These are phyloP conservation scores for Arabis hirsuta DNA, from an alignment of 345 rosid species.

Conservation along the genomic window DNA sequence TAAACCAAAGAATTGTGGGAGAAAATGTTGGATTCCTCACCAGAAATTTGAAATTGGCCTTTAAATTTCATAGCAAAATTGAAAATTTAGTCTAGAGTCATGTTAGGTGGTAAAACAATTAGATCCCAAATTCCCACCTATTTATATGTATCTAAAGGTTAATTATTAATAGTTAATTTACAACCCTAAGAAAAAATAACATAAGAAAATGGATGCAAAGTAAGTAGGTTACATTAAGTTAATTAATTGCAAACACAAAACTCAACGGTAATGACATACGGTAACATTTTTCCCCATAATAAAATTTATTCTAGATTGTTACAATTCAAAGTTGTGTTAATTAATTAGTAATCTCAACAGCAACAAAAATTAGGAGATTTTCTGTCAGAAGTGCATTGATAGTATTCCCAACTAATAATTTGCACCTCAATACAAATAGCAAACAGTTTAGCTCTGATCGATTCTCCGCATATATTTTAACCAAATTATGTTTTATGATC, in stretches of 20 bases:
- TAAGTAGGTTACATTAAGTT: conserved; percentile 38
- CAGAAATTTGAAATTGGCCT: conserved; percentile 30
- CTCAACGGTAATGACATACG: conserved; percentile 29
- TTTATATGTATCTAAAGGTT: conserved; percentile 32
- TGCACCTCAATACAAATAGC: not conserved
- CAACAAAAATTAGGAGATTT: too few relatives aligned
- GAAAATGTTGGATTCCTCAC: conserved; percentile 25
- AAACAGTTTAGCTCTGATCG: conserved; percentile 2
- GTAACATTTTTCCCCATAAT: conserved; percentile 30
- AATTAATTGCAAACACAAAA: conserved; percentile 32
- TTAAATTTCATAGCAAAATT: conserved; percentile 41
- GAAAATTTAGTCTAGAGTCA: conserved; percentile 33
- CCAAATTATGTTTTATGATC: not conserved
- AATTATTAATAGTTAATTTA: not conserved
- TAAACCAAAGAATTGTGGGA: not conserved
- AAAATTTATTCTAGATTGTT: conserved; percentile 23
- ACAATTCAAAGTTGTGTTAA: conserved; percentile 13
- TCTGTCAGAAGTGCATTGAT: conserved; percentile 16
- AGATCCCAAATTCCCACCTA: conserved; percentile 21
- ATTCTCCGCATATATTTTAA: not conserved
- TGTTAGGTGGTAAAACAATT: conserved; percentile 42
- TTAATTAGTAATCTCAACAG: not conserved
- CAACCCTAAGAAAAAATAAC: conserved; percentile 4
- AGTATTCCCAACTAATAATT: conserved; percentile 25
- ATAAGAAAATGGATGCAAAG: conserved; percentile 33